phyloP scores from a whole-genome alignment of 768 basidiomycete species.

The Boletus insuetus region DNA sequence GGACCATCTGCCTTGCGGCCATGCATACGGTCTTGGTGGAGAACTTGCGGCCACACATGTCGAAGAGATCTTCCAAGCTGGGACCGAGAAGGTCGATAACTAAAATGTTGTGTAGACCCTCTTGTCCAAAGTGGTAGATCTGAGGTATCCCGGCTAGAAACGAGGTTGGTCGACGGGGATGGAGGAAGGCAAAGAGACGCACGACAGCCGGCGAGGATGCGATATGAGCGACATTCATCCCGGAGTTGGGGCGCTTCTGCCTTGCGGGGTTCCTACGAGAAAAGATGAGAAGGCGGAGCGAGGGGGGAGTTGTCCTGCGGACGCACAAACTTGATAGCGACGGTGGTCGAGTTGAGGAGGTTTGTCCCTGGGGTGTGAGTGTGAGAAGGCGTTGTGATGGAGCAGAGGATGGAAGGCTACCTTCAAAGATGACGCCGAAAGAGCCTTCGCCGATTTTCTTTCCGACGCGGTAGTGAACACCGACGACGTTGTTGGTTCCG shows the following conservation, averaged over 20 bases:
- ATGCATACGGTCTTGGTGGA: constrained; percentile 98
- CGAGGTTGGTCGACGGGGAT: constrained; percentile 15
- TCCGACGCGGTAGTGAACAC: constrained; percentile 96
- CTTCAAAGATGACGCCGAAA: constrained; percentile 95
- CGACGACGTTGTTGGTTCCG: constrained; percentile 77
- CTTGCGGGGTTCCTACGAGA: constrained; percentile 74
- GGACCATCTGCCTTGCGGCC: constrained; percentile 93
- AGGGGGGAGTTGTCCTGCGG: neutral
- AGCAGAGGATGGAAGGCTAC: constrained; percentile 32
- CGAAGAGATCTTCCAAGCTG: constrained; percentile 95
- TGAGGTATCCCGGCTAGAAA: constrained; percentile 90
- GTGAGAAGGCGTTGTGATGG: neutral
- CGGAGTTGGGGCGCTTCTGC: constrained; percentile 97
- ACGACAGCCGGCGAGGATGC: constrained; percentile 89
- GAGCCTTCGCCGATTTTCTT: constrained; percentile 99
- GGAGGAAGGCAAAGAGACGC: constrained; percentile 36
- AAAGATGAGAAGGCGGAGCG: constrained; percentile 7
- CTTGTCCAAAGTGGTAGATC: constrained; percentile 99
- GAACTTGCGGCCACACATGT: constrained; percentile 99
- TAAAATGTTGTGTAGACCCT: constrained; percentile 96
- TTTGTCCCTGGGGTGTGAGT: constrained; percentile 71
- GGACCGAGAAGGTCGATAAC: constrained; percentile 98
- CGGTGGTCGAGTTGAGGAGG: constrained; percentile 95
- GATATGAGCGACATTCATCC: constrained; percentile 97
- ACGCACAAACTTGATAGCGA: constrained; percentile 99